Conservation (phyloP, 257 asterid species). For the Mentha longifolia region DNA sequence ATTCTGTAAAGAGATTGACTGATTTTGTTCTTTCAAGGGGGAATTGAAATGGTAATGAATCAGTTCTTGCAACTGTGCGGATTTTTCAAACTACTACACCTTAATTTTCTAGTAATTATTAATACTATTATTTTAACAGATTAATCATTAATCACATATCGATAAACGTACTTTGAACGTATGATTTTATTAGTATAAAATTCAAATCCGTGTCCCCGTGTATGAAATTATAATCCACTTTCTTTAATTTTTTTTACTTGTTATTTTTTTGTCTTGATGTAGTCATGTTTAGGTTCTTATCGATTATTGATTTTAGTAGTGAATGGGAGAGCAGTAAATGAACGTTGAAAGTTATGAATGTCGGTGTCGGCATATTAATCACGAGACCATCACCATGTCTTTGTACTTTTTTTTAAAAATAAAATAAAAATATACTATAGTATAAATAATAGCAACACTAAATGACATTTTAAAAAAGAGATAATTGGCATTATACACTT, state of each 20-base stretch:
- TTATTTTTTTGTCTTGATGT: background rate
- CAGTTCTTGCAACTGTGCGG: background rate
- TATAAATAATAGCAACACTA: no score
- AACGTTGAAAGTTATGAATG: slow-evolving; percentile 7
- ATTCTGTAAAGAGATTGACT: background rate
- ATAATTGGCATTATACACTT: no score
- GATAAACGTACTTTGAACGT: no score
- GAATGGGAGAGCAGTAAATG: slow-evolving; percentile 16
- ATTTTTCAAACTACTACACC: background rate
- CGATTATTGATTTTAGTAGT: background rate
- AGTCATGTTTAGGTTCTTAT: background rate
- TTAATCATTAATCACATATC: no score
- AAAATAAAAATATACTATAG: no score
- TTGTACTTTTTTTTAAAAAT: background rate
- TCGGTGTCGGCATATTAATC: background rate
- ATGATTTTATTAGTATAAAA: no score
- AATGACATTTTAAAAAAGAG: no score
- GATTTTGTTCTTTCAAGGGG: background rate
- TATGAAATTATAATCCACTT: background rate
- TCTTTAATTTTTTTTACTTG: background rate
- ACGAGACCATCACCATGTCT: background rate
- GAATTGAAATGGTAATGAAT: background rate
- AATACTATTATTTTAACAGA: no score
- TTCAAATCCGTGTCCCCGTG: background rate
- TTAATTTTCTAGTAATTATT: background rate